Conservation (phyloP, 2,329 filamentous ascomycete species). For the Balansia obtecta region DNA sequence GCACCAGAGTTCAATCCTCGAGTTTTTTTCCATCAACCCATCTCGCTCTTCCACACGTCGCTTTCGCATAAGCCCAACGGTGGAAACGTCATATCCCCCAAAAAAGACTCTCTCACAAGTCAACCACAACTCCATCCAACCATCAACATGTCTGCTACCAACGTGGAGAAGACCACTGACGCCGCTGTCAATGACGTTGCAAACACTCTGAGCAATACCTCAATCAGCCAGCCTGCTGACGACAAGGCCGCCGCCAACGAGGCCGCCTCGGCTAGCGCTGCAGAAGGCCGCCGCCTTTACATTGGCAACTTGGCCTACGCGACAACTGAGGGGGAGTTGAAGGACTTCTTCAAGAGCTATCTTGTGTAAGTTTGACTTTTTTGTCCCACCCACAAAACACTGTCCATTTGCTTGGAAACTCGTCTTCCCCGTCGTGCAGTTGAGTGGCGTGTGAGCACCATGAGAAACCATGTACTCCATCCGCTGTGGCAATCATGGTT, state of each 20-base stretch:
- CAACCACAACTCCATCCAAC: conserved; percentile 30
- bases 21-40: conserved; percentile 19
- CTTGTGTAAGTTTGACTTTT: conserved; percentile 83
- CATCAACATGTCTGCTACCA: conserved; percentile 69
- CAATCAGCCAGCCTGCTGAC: conserved; percentile 42
- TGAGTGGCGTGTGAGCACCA: neutral
- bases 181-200: conserved; percentile 67
- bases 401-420: neutral
- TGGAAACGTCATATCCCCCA: conserved; percentile 25
- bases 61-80: conserved; percentile 21
- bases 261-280: conserved; percentile 90
- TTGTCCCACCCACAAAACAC: too few relatives aligned
- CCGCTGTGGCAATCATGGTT: neutral
- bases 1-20: conserved; percentile 55
- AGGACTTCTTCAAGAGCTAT: conserved; percentile 99
- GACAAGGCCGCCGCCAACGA: conserved; percentile 61
- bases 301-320: conserved; percentile 99
- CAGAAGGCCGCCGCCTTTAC: conserved; percentile 97
- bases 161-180: conserved; percentile 51
- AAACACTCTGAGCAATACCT: conserved; percentile 59
- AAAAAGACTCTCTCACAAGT: conserved; percentile 33
- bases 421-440: too few relatives aligned
- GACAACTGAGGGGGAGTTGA: conserved; percentile 99
- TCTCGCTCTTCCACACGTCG: conserved; percentile 31
- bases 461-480: neutral